phyloP scores from a whole-genome alignment of 108 stramenopile species.

The Fistulifera solaris region DNA sequence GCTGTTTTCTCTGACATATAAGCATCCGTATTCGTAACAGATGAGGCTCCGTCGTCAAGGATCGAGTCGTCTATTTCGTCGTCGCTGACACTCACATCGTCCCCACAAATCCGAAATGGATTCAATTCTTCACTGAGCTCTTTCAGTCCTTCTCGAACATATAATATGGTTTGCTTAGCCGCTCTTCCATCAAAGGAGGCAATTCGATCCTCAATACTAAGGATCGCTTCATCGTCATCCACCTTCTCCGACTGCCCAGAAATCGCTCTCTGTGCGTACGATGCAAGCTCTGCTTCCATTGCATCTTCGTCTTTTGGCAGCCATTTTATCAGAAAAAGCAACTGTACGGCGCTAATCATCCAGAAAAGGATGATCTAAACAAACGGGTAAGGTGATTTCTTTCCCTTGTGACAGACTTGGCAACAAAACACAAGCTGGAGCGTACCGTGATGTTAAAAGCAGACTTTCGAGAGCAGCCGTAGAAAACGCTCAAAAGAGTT shows the following conservation, averaged over 20 bases:
- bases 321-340: constrained; percentile 38
- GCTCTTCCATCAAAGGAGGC: constrained; percentile 46
- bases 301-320: constrained; percentile 56
- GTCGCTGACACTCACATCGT: too few relatives aligned
- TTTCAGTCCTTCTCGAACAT: constrained; percentile 32
- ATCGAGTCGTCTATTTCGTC: too few relatives aligned
- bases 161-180: constrained; percentile 29
- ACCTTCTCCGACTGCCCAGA: not conserved
- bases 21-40: too few relatives aligned
- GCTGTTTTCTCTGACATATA: too few relatives aligned
- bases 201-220: constrained; percentile 45
- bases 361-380: constrained; percentile 37
- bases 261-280: constrained; percentile 26
- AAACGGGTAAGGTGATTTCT: not conserved
- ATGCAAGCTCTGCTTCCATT: constrained; percentile 48
- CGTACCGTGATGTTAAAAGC: constrained; percentile 45
- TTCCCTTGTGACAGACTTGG: not conserved
- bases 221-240: not conserved
- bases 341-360: constrained; percentile 38
- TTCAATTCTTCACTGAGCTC: constrained; percentile 37
- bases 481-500: constrained; percentile 31
- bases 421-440: not conserved
- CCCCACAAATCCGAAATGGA: too few relatives aligned
- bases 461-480: constrained; percentile 22
- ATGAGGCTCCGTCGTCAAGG: too few relatives aligned